These are phyloP conservation scores for Eremochloa ophiuroides DNA, from an alignment of 176 grass and related monocot species.

Conservation along the genomic window DNA sequence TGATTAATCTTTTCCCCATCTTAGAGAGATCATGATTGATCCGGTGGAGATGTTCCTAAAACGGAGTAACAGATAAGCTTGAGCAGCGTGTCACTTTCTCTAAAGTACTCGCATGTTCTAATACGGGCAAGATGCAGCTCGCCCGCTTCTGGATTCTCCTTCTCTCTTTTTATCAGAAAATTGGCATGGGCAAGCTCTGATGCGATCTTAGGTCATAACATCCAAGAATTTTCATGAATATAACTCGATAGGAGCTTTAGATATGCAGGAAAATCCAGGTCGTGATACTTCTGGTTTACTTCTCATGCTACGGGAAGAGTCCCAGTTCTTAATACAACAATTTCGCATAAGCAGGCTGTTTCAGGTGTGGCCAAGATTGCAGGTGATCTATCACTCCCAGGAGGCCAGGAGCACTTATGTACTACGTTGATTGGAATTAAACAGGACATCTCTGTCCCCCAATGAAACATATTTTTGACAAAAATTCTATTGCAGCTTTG, in stretches of 20 bases:
- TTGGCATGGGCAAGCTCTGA: background rate
- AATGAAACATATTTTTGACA: conserved; percentile 12
- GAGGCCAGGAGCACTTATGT: background rate
- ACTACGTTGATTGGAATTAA: conserved; percentile 4
- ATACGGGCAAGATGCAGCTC: background rate
- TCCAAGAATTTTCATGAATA: background rate
- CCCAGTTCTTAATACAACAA: background rate
- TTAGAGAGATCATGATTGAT: conserved; percentile 17
- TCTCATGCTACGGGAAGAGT: background rate
- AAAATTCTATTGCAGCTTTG: conserved; percentile 24
- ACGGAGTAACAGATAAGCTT: conserved; percentile 1
- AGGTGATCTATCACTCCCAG: conserved; percentile 23
- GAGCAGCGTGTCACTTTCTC: background rate
- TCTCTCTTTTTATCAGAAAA: background rate
- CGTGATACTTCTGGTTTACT: too few species aligned
- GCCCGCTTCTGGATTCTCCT: background rate
- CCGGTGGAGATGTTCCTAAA: conserved; percentile 21
- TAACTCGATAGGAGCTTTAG: background rate
- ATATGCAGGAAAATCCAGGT: too few species aligned
- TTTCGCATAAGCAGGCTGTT: conserved; percentile 9
- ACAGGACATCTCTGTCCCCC: background rate
- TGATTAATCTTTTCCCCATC: background rate
- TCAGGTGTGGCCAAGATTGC: background rate
- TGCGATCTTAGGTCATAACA: background rate
- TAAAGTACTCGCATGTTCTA: background rate